Conservation (phyloP, 1,139 yeast genomes). For the Yamadazyma jaroonii region DNA sequence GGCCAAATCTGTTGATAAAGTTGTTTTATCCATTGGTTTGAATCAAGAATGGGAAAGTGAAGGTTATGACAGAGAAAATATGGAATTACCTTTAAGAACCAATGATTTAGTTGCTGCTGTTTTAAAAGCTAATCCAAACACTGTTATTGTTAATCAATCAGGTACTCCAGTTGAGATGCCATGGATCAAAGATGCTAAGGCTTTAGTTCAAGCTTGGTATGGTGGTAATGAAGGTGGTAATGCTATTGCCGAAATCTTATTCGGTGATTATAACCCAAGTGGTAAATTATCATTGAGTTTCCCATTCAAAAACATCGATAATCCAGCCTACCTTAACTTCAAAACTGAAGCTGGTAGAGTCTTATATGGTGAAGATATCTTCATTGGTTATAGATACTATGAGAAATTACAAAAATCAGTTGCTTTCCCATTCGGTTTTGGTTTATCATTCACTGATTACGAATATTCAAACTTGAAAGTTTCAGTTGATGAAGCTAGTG, state of each 20-base stretch:
- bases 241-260: slow-evolving; percentile 21
- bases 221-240: slow-evolving; percentile 27
- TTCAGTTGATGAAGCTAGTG: slow-evolving; percentile 8
- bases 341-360: slow-evolving; percentile 44
- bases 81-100: slow-evolving; percentile 43
- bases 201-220: slow-evolving; percentile 49
- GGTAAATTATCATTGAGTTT: slow-evolving; percentile 34
- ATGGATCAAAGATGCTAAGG: slow-evolving; percentile 44
- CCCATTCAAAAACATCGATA: slow-evolving; percentile 39
- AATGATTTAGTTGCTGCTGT: slow-evolving; percentile 45
- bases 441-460: slow-evolving; percentile 54
- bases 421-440: slow-evolving; percentile 60
- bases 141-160: slow-evolving; percentile 53
- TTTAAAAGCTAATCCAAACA: slow-evolving; percentile 44
- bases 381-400: slow-evolving; percentile 57
- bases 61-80: slow-evolving; percentile 27
- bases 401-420: slow-evolving; percentile 46
- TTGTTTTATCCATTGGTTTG: slow-evolving; percentile 36
- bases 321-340: slow-evolving; percentile 42
- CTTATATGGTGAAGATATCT: slow-evolving; percentile 53
- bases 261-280: slow-evolving; percentile 21
- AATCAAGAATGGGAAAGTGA: slow-evolving; percentile 33
- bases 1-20: slow-evolving; percentile 32
- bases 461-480: slow-evolving; percentile 16
- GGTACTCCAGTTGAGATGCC: slow-evolving; percentile 63